Evolutionary conservation across 2,329 filamentous ascomycete genomes (phyloP), one percentile per base, ranked within the genome.

Genomic region (Blumeria hordei): DNA sequence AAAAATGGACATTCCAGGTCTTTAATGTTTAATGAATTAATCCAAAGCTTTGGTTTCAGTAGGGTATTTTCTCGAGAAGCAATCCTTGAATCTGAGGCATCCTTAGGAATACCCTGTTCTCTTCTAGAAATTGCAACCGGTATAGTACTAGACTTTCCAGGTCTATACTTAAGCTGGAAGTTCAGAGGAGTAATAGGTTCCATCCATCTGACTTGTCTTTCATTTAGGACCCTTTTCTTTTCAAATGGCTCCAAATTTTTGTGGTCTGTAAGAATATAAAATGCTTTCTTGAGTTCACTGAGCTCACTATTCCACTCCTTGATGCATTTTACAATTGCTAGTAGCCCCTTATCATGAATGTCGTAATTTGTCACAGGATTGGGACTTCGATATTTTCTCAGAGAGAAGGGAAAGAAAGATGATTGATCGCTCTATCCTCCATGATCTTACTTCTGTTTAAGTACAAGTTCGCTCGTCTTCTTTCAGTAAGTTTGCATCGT

Each of bases 251-350:
- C 50, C n/a, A 53, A 11, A 32, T 36, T 41, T 53, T 53, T 53
- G 28, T 53, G 28, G 21, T 53, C 50, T 12, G 45, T 50, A 8
- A 50, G 45, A 11, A 33, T 50, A 8, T 6, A 3, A 28, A 50
- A 7, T 50, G 36, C 16, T 50, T 50, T 50, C 45, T 33, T 50
- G 12, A 50, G 21, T 28, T 18, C 45, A 3, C 21, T 10, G n/a
- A 50, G 10, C 45, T 50, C 45, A 37, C 33, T 53, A 39, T 37
- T 53, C 32, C 36, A 53, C n/a, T 53, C 50, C 39, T 53, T 53
- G 16, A 53, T 16, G 6, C 21, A 50, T 34, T 33, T 50, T 28
- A 50, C 33, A n/a, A 50, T 34, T 50, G 28, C 45, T 10, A 50
- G 18, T 50, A 33, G 21, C 45, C 32, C 45, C 33, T 33, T 50